A percentile compares a stretch with the other conserved stretches of the same genome.
These are phyloP conservation scores for Chalaropsis ovoidea DNA, from an alignment of 2,329 filamentous ascomycete genomes.

Conservation along the genomic window DNA sequence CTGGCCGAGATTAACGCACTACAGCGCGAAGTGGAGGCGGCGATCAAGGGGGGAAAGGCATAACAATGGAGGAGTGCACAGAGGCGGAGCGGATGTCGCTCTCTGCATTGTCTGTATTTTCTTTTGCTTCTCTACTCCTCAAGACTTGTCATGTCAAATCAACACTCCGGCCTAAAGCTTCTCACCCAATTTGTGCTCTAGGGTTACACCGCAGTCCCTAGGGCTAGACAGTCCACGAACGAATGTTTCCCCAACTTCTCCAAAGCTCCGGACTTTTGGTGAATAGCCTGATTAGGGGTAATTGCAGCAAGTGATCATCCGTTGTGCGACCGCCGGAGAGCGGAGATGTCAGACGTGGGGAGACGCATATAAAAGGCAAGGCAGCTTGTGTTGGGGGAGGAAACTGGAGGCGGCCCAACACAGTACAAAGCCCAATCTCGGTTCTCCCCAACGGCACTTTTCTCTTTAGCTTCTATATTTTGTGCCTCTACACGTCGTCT, in stretches of 20 bases:
- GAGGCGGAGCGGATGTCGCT: no score
- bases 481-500: background rate
- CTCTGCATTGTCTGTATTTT: no score
- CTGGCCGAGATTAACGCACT: conserved; percentile 61
- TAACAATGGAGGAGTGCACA: background rate
- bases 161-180: background rate
- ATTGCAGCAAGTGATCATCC: background rate
- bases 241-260: background rate
- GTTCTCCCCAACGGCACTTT: background rate
- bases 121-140: no score
- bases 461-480: background rate
- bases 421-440: background rate
- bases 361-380: background rate
- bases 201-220: background rate
- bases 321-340: background rate
- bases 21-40: conserved; percentile 64
- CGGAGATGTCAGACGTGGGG: background rate
- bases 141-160: background rate
- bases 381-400: background rate
- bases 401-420: no score
- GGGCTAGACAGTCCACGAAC: background rate
- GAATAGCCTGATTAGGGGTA: background rate
- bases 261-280: background rate
- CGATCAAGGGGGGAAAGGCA: conserved; percentile 19
- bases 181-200: background rate